Percentiles rank a stretch among this genome's conserved stretches.
Evolutionary conservation across 495 filamentous ascomycete species (phyloP).

Genomic region (Neurospora sp.): DNA sequence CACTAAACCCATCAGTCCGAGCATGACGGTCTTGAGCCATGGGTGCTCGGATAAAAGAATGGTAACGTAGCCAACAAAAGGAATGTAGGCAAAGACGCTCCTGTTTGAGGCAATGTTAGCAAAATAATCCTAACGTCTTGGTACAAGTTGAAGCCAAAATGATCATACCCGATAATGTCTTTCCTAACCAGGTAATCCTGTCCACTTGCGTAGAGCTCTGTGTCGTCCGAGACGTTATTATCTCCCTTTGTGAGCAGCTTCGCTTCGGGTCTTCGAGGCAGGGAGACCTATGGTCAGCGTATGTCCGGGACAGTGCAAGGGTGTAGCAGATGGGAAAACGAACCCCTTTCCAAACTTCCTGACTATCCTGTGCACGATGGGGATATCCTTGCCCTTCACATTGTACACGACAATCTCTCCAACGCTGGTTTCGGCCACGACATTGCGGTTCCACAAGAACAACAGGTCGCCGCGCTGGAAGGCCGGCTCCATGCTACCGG

Average conservation of each 20-base stretch:
- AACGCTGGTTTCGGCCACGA: constrained; percentile 54
- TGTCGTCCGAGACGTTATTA: constrained; percentile 91
- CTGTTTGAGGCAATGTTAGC: constrained; percentile 6
- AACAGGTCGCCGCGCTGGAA: constrained; percentile 92
- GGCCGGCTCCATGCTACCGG: constrained; percentile 92
- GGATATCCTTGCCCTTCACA: constrained; percentile 81
- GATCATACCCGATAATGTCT: constrained; percentile 67
- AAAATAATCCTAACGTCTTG: neutral
- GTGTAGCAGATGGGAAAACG: constrained; percentile 14
- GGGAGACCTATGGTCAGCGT: neutral
- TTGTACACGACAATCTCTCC: constrained; percentile 96
- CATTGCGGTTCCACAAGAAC: constrained; percentile 86
- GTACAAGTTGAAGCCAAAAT: neutral
- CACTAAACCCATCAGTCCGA: constrained; percentile 91
- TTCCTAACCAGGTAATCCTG: constrained; percentile 78
- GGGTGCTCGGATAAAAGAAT: constrained; percentile 95
- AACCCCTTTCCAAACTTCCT: constrained; percentile 54
- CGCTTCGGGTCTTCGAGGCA: constrained; percentile 26
- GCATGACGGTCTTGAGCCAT: constrained; percentile 89
- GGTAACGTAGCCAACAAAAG: constrained; percentile 93
- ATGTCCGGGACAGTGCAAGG: neutral
- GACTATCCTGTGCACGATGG: constrained; percentile 85
- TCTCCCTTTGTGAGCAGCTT: constrained; percentile 94
- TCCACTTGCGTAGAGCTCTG: constrained; percentile 71
- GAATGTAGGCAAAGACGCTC: constrained; percentile 87